Evolutionary conservation across 2,329 filamentous ascomycete genomes (phyloP).

Genomic region (Fusarium bactridioides): DNA sequence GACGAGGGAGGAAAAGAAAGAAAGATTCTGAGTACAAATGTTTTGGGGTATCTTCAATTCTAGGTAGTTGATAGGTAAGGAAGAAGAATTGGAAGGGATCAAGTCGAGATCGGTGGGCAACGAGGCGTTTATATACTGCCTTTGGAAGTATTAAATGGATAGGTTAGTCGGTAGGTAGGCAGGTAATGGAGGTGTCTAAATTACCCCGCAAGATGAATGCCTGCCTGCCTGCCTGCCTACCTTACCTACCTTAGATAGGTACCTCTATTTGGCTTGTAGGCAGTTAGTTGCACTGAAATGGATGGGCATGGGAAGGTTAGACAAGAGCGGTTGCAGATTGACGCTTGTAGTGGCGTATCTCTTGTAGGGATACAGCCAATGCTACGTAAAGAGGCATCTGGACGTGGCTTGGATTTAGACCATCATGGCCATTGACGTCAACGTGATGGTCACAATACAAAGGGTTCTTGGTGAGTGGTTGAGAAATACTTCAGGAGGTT

Average conservation of each 20-base stretch:
- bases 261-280: neutral
- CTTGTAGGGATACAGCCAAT: conserved; percentile 4
- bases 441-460: conserved; percentile 40
- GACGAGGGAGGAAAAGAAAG: neutral
- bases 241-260: neutral
- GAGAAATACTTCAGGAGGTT: conserved; percentile 8
- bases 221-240: neutral
- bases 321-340: neutral
- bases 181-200: conserved; percentile 8
- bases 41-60: neutral
- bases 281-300: neutral
- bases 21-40: neutral
- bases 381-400: conserved; percentile 7
- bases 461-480: conserved; percentile 7
- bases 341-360: neutral
- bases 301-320: neutral
- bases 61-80: neutral
- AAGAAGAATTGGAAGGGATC: neutral
- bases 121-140: conserved; percentile 30
- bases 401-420: conserved; percentile 31
- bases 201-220: conserved; percentile 41
- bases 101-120: neutral
- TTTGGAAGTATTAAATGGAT: conserved; percentile 6
- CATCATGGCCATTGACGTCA: conserved; percentile 41
- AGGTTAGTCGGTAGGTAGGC: neutral